phyloP scores from a whole-genome alignment of 2,329 filamentous ascomycete species.

The Aspergillus spinulosporus region DNA sequence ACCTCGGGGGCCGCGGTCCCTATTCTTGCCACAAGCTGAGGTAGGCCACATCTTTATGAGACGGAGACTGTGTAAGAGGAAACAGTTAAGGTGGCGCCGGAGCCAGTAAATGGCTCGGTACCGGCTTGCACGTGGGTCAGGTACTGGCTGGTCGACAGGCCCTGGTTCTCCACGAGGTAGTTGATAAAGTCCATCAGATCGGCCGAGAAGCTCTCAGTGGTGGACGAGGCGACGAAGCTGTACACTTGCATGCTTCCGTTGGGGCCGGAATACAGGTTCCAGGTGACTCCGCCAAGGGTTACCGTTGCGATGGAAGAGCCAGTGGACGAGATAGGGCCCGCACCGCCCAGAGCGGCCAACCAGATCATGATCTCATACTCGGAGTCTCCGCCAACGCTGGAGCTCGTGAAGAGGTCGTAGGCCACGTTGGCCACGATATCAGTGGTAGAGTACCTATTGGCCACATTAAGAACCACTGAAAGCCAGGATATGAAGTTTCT shows the following conservation, averaged over 20 bases:
- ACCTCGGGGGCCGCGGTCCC: not conserved
- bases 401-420: constrained; percentile 62
- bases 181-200: constrained; percentile 60
- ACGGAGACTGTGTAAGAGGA: constrained; percentile 34
- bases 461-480: constrained; percentile 4
- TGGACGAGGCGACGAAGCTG: constrained; percentile 56
- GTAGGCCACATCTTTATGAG: constrained; percentile 21
- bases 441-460: constrained; percentile 48
- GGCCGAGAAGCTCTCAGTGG: constrained; percentile 55
- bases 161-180: constrained; percentile 52
- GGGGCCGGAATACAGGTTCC: constrained; percentile 61
- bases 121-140: constrained; percentile 51
- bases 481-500: not conserved
- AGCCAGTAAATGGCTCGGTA: constrained; percentile 39
- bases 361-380: constrained; percentile 69
- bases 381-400: constrained; percentile 46
- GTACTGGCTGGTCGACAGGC: constrained; percentile 48
- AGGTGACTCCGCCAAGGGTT: constrained; percentile 56
- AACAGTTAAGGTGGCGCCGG: constrained; percentile 28
- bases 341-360: constrained; percentile 59
- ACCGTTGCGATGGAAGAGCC: constrained; percentile 56
- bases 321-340: constrained; percentile 55
- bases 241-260: constrained; percentile 61
- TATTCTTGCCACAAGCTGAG: constrained; percentile 1
- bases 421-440: constrained; percentile 59